phyloP scores from a whole-genome alignment of 371 early-diverging fungal genomes.

The Funneliformis caledonium region DNA sequence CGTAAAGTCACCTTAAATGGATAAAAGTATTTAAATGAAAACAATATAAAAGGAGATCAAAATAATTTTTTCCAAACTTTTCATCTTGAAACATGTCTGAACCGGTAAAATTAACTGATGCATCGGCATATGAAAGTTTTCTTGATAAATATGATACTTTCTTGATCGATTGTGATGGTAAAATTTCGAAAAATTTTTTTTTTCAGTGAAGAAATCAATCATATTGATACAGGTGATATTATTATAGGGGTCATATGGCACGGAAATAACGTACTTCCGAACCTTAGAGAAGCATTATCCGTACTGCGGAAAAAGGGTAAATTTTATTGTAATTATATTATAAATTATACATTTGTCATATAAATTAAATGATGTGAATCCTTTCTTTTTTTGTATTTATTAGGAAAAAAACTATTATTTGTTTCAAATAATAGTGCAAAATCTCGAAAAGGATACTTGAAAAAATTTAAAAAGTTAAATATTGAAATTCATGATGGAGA shows the following conservation, averaged over 20 bases:
- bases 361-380: neutral
- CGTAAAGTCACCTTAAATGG: too few species aligned
- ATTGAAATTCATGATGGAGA: slow-evolving; percentile 79
- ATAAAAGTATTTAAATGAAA: too few species aligned
- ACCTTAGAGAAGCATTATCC: slow-evolving; percentile 72
- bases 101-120: slow-evolving; percentile 33
- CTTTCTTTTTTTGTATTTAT: neutral
- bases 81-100: slow-evolving; percentile 6
- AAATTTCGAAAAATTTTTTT: neutral
- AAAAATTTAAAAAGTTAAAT: slow-evolving; percentile 81
- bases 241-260: slow-evolving; percentile 90
- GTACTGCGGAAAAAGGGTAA: slow-evolving; percentile 41
- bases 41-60: too few species aligned
- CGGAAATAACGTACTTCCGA: slow-evolving; percentile 70
- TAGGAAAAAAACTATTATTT: slow-evolving; percentile 87
- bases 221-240: neutral
- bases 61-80: neutral
- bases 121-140: slow-evolving; percentile 42
- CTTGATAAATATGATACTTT: slow-evolving; percentile 86
- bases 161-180: slow-evolving; percentile 96
- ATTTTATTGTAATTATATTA: neutral
- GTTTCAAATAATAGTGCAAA: slow-evolving; percentile 97
- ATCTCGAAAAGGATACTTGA: slow-evolving; percentile 77
- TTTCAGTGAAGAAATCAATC: neutral
- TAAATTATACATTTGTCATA: neutral